Evolutionary conservation across 495 filamentous ascomycete genomes (phyloP).

Genomic region (Endocarpon pusillum): DNA sequence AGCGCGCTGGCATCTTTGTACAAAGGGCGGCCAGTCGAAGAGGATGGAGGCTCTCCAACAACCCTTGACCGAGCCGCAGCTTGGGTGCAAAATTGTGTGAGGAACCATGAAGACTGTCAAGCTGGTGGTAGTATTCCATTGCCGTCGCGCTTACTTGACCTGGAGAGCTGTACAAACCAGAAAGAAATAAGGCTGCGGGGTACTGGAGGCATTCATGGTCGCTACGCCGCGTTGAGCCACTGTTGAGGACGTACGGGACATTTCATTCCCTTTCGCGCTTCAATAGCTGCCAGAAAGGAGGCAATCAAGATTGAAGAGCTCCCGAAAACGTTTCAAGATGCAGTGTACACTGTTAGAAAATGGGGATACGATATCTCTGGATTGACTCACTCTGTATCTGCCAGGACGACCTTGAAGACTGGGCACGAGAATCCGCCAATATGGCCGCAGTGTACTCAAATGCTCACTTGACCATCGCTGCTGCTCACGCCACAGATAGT

Average conservation of each 20-base stretch:
- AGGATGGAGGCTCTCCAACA: not conserved
- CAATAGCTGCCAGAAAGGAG: not conserved
- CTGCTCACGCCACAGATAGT: constrained; percentile 1
- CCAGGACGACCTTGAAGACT: constrained; percentile 19
- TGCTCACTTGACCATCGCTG: not conserved
- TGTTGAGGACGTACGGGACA: not conserved
- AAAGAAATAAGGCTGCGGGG: not conserved
- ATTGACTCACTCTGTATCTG: constrained; percentile 28
- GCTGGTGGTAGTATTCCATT: not conserved
- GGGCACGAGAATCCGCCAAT: constrained; percentile 12
- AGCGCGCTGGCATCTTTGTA: not conserved
- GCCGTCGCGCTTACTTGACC: not conserved
- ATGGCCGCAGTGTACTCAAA: constrained; percentile 17
- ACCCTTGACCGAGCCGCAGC: not conserved
- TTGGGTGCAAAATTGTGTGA: not conserved
- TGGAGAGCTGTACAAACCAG: not conserved
- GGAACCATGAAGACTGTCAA: not conserved
- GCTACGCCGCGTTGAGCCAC: not conserved
- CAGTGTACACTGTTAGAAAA: constrained; percentile 1
- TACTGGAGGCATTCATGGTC: not conserved
- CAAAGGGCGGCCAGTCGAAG: constrained; percentile 1
- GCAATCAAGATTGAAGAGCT: constrained; percentile 5
- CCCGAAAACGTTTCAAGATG: constrained; percentile 6
- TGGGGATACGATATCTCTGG: constrained; percentile 17
- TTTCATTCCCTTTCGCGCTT: not conserved